A percentile compares a stretch with the other conserved stretches of the same genome.
Conservation (phyloP, 2,329 filamentous ascomycete genomes). For the Colletotrichum phormii region DNA sequence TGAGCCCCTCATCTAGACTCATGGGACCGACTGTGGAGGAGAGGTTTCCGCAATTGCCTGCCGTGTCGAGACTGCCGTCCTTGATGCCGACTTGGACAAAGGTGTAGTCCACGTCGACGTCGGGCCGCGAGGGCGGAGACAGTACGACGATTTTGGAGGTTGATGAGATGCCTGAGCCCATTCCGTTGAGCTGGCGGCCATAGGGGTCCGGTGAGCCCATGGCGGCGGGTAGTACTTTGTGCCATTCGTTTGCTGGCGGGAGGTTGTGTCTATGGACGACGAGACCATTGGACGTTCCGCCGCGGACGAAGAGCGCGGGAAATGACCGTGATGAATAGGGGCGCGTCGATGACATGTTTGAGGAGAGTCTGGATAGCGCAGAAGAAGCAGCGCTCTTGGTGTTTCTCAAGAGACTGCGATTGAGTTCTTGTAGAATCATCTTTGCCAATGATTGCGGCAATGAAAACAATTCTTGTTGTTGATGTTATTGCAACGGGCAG, state of each 20-base stretch:
- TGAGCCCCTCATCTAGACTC: constrained; percentile 62
- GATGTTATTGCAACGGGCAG: neutral
- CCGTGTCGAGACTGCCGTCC: constrained; percentile 64
- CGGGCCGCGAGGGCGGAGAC: constrained; percentile 52
- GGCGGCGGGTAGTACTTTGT: constrained; percentile 40
- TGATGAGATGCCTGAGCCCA: constrained; percentile 36
- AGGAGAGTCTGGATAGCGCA: neutral
- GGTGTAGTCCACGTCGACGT: constrained; percentile 69
- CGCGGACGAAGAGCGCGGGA: constrained; percentile 53
- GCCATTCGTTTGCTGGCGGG: constrained; percentile 49
- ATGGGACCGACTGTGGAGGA: constrained; percentile 68
- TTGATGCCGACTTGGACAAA: constrained; percentile 70
- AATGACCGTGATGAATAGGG: constrained; percentile 37
- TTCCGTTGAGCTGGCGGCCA: constrained; percentile 38
- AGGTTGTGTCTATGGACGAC: constrained; percentile 50
- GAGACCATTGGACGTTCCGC: constrained; percentile 46
- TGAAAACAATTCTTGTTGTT: neutral
- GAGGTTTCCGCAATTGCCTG: constrained; percentile 73
- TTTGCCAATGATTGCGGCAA: neutral
- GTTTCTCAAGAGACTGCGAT: neutral
- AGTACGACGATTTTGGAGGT: constrained; percentile 69
- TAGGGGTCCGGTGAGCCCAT: constrained; percentile 43
- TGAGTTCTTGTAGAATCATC: neutral
- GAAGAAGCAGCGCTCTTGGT: neutral
- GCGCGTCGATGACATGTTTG: neutral